A percentile compares a stretch with the other conserved stretches of the same genome.
Evolutionary conservation across 2,329 filamentous ascomycete genomes (phyloP).

Genomic region (Samsoniella hepiali): DNA sequence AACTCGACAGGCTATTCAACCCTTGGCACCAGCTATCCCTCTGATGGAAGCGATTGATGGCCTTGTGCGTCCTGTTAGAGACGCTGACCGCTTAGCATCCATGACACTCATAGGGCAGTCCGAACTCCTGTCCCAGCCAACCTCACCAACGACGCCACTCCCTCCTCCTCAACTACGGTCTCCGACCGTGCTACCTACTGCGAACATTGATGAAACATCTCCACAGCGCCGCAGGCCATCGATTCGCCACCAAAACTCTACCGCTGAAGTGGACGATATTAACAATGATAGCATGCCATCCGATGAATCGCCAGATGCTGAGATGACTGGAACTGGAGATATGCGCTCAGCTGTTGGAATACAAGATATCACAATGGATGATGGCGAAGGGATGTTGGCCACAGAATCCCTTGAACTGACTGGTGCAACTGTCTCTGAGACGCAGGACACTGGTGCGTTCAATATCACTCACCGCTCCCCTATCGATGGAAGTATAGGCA

Average conservation of each 20-base stretch:
- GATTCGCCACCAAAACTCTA: conserved; percentile 86
- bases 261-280: conserved; percentile 82
- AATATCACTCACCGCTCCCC: conserved; percentile 86
- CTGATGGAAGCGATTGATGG: conserved; percentile 67
- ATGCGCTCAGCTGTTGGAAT: conserved; percentile 81
- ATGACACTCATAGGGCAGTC: conserved; percentile 70
- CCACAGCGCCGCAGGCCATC: conserved; percentile 71
- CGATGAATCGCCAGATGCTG: conserved; percentile 72
- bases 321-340: conserved; percentile 75
- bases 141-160: conserved; percentile 82
- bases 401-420: conserved; percentile 70
- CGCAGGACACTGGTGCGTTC: conserved; percentile 85
- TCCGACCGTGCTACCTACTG: conserved; percentile 52
- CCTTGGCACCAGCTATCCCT: conserved; percentile 63
- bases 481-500: conserved; percentile 80
- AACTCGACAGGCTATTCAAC: conserved; percentile 51
- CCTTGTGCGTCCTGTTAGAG: conserved; percentile 77
- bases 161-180: conserved; percentile 60
- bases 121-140: conserved; percentile 80
- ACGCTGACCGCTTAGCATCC: conserved; percentile 77
- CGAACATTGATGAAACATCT: conserved; percentile 49
- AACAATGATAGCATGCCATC: conserved; percentile 78
- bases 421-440: conserved; percentile 75
- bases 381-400: conserved; percentile 75
- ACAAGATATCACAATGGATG: conserved; percentile 76